Evolutionary conservation across 2,329 filamentous ascomycete genomes (phyloP), one percentile per base, ranked within the genome.

Genomic region (Ilyonectria destructans): DNA sequence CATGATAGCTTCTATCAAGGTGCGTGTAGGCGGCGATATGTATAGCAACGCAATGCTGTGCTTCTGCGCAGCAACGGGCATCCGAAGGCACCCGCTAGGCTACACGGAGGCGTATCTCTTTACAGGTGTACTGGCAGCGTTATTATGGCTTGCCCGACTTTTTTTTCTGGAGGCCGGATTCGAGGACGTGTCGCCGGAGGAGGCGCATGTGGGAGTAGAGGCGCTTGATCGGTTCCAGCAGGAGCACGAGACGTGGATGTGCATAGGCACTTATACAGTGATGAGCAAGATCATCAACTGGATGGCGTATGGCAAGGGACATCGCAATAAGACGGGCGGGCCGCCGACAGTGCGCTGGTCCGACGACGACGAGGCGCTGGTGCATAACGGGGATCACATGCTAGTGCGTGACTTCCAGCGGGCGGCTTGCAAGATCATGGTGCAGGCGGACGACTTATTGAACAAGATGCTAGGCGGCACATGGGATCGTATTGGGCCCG

Each of bases 91-190:
- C 19, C 15, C 15, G 15, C 45, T 49, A 19, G 15, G 45, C 45
- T 49, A 49, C n/a, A 49, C 10, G 17, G 45, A 49, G 17, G 19
- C 45, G 15, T 26, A 49, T 49, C 23, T 49, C 19, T 49, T 21
- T 26, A 49, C n/a, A 26, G 45, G 45, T 26, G 12, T 49, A 26
- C 45, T 49, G 4, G 15, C 17, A 26, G 45, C 6, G 7, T 10
- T 49, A 15, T 26, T 2, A 4, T 49, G 15, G 45, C 23, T 19
- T 19, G 45, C 5, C 4, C n/a, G 8, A 12, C 45, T 49, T 9
- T 49, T 49, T 26, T 49, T 49, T 49, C 45, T 49, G 7, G 45
- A 49, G 17, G 45, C 45, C 5, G 45, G n/a, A 26, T 49, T 49
- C 17, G n/a, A 49, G 8, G 12, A 37, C 9, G 35, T 37, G 10